Percentiles rank a stretch among this genome's conserved stretches.
phyloP scores from a whole-genome alignment of 139 green algal genomes.

The Haematococcus sp. region DNA sequence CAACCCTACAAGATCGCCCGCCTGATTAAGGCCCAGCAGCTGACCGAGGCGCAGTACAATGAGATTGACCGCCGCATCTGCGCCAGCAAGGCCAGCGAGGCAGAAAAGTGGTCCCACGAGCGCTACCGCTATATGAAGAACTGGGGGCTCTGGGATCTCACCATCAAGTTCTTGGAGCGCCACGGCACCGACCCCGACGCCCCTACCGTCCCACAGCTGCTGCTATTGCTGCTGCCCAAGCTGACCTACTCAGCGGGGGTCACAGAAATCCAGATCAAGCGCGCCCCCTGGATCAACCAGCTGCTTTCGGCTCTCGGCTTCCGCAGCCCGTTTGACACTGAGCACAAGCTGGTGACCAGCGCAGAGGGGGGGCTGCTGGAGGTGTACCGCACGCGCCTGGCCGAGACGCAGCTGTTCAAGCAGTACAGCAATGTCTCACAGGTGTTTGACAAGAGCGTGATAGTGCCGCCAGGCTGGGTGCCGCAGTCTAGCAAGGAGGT shows the following conservation, averaged over 20 bases:
- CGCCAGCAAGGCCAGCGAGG: neutral
- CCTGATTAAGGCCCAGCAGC: too few species aligned
- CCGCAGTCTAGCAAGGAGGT: too few species aligned
- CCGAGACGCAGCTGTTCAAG: neutral
- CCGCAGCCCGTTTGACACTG: conserved; percentile 1
- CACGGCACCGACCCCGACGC: neutral
- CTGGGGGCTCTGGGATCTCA: neutral
- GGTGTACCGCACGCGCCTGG: neutral
- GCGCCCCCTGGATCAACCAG: neutral
- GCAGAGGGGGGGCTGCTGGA: neutral
- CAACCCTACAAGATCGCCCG: too few species aligned
- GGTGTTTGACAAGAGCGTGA: too few species aligned
- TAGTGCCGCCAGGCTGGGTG: too few species aligned
- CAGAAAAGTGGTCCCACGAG: neutral
- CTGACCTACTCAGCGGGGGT: neutral
- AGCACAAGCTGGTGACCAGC: neutral
- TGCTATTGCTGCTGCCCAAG: neutral
- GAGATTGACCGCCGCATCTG: neutral
- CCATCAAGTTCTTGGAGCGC: neutral
- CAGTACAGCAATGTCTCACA: too few species aligned
- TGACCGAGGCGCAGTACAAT: too few species aligned
- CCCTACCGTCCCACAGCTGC: neutral
- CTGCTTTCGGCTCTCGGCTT: neutral
- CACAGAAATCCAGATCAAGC: neutral
- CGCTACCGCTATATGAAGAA: neutral